Base-by-base conservation (phyloP, 2,329 filamentous ascomycete species). In the Colletotrichum trifolii region DNA sequence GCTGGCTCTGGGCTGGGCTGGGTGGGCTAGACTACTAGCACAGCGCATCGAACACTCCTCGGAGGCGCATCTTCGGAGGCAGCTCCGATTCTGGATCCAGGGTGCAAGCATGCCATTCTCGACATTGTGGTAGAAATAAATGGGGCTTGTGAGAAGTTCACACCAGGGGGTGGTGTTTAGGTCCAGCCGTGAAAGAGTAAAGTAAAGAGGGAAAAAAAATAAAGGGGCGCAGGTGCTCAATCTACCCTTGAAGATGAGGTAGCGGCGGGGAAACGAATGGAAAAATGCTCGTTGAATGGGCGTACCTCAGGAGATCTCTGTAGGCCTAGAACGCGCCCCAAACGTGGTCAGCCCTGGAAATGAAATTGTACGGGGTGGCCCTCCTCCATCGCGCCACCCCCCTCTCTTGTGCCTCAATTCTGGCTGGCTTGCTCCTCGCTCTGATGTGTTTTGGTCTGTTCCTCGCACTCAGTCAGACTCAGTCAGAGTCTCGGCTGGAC, bases 221-320 rank as follows among this genome's bases (percentile, higher is more conserved):
- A 42, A 50, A 46, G 55, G 62, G 39, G 52, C 46, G 58, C 58
- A 57, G 25, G 25, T 25, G 25, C 25, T 25, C 25, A 25, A 25
- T 33, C 54, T 33, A 17, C 38, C 34, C 34, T 43, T 42, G n/a
- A 49, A 42, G 49, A 45, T n/a, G 43, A 54, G 38, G 36, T 49
- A 54, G 38, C 34, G 43, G 58, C 46, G 54, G 46, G 47, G 15
- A 53, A 47, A 34, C 33, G 9, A 25, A 62, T 35, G 50, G 62
- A n/a, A 53, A 62, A 53, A 57, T 43, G 59, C 46, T 66, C 59
- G 46, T 63, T 33, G 40, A 62, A 53, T 48, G 46, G 40, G 63
- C 58, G 52, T 66, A 78, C 76, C 74, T 76, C 50, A 72, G 64
- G 56, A 78, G 74, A 58, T 78, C 76, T 69, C 68, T 71, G 69